Percentiles rank a stretch among this genome's conserved stretches.
Conservation (phyloP, 2,329 filamentous ascomycete genomes). For the Emmonsia crescens region DNA sequence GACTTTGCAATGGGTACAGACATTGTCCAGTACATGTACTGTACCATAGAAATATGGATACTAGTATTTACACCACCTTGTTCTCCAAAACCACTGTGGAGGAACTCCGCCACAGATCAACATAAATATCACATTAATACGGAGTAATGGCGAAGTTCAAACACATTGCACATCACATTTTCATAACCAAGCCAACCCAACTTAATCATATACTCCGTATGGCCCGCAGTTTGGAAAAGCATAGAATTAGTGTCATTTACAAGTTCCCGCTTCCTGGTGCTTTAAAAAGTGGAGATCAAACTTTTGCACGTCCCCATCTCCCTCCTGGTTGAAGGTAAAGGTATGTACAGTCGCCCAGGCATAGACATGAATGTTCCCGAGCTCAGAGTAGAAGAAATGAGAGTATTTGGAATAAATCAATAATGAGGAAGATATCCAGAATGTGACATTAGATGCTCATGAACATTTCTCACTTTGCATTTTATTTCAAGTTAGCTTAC, state of each 20-base stretch:
- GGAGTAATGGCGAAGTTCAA: neutral
- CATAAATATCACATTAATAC: neutral
- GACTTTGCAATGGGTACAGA: neutral
- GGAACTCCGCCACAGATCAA: neutral
- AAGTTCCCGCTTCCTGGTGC: neutral
- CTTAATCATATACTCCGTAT: neutral
- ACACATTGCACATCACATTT: neutral
- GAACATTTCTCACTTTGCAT: no score
- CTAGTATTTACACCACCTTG: no score
- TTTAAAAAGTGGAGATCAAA: conserved; percentile 2
- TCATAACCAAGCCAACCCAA: neutral
- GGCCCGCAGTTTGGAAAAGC: neutral
- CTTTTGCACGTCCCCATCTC: neutral
- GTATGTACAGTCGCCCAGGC: no score
- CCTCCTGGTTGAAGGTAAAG: neutral
- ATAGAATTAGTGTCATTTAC: neutral
- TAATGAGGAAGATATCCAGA: no score
- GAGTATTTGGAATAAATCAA: no score
- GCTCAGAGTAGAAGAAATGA: neutral
- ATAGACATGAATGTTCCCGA: neutral
- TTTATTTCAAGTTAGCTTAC: no score
- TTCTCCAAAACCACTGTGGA: no score
- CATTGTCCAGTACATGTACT: no score
- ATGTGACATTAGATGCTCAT: no score
- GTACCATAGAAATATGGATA: no score